Percentiles rank a stretch among this genome's conserved stretches.
phyloP scores from a whole-genome alignment of 495 filamentous ascomycete genomes.

The Trichoderma asperelloides region DNA sequence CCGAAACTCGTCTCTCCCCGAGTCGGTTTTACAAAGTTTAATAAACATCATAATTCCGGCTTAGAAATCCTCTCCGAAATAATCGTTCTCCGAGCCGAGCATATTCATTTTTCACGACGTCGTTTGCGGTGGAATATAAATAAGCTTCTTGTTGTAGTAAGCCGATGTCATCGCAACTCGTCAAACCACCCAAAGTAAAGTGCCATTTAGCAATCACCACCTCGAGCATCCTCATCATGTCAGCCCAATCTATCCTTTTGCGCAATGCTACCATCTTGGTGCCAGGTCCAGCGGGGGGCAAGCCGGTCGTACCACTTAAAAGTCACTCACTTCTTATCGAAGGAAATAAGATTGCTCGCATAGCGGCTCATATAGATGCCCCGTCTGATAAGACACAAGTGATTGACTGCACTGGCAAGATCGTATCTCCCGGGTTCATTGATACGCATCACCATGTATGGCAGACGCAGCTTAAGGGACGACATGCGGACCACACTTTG shows the following conservation, averaged over 20 bases:
- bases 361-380: conserved; percentile 37
- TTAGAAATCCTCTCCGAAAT: background rate
- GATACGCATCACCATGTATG: conserved; percentile 53
- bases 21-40: background rate
- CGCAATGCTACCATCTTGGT: conserved; percentile 2
- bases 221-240: background rate
- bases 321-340: background rate
- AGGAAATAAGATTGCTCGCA: conserved; percentile 22
- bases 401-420: conserved; percentile 46
- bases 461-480: conserved; percentile 43
- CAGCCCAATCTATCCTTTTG: background rate
- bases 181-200: background rate
- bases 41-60: background rate
- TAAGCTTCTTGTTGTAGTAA: background rate
- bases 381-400: conserved; percentile 34
- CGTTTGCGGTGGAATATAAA: background rate
- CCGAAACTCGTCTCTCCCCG: background rate
- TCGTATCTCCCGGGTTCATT: conserved; percentile 50
- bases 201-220: background rate
- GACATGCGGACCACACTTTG: conserved; percentile 21
- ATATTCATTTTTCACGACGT: background rate
- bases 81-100: background rate
- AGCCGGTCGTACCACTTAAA: background rate
- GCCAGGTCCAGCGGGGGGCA: background rate
- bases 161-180: background rate